These are phyloP conservation scores for Phytopythium aichiense DNA, from an alignment of 352 stramenopile genomes.

Conservation along the genomic window DNA sequence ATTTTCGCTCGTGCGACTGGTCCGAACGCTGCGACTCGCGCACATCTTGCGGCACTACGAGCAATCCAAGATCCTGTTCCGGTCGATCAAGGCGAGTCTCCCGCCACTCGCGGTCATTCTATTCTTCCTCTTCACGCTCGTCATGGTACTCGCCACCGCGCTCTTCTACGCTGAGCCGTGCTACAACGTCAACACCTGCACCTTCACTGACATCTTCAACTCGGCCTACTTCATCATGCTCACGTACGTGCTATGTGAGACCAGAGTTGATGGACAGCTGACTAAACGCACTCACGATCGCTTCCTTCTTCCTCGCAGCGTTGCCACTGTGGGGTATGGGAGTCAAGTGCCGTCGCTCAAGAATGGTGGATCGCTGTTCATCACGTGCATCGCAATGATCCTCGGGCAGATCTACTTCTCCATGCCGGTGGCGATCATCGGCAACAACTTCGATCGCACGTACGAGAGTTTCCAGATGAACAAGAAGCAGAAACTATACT, in stretches of 20 bases:
- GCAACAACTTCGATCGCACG: constrained; percentile 63
- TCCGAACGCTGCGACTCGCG: constrained; percentile 45
- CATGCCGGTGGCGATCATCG: constrained; percentile 76
- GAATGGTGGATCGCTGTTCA: constrained; percentile 42
- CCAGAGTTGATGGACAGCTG: neutral
- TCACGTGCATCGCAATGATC: constrained; percentile 68
- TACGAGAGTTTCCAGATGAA: constrained; percentile 61
- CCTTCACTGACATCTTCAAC: constrained; percentile 85
- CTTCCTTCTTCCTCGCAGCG: constrained; percentile 18
- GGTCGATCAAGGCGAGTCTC: constrained; percentile 52
- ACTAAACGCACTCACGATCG: neutral
- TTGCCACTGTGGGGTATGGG: constrained; percentile 76
- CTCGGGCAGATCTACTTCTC: constrained; percentile 76
- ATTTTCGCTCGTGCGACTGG: constrained; percentile 40
- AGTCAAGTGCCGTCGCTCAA: constrained; percentile 54
- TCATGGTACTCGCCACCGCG: constrained; percentile 70
- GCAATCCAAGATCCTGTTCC: constrained; percentile 52
- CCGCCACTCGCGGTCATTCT: constrained; percentile 54
- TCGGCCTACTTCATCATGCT: constrained; percentile 82
- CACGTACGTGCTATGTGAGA: constrained; percentile 42
- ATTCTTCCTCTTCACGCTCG: constrained; percentile 74
- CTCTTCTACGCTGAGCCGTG: constrained; percentile 77
- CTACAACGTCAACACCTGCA: constrained; percentile 69
- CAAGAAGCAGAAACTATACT: constrained; percentile 45
- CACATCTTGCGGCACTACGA: constrained; percentile 56